Percentiles rank a stretch among this genome's conserved stretches.
These are phyloP conservation scores for Lachnellula willkommii DNA, from an alignment of 2,329 filamentous ascomycete species.

Conservation along the genomic window DNA sequence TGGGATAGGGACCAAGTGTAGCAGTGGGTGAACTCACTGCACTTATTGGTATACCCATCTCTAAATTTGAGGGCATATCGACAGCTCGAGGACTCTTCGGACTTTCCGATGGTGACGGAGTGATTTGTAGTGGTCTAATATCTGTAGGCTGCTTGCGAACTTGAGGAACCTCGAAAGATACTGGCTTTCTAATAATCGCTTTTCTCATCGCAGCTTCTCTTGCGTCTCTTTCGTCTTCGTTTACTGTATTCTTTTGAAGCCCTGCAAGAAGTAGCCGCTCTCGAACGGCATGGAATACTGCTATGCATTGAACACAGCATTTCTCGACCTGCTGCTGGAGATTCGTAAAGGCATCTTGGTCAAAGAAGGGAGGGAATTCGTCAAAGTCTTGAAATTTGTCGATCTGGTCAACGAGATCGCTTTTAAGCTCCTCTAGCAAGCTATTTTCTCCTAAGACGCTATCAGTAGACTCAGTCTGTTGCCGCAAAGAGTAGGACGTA, in stretches of 20 bases:
- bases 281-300: conserved; percentile 22
- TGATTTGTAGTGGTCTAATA: too few species aligned
- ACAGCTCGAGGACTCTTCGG: too few species aligned
- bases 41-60: too few species aligned
- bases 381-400: conserved; percentile 26
- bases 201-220: too few species aligned
- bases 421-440: conserved; percentile 26
- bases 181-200: too few species aligned
- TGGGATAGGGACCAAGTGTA: too few species aligned
- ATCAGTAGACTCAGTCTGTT: not conserved
- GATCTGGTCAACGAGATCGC: conserved; percentile 26
- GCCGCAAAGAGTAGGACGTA: conserved; percentile 10
- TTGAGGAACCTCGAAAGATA: too few species aligned
- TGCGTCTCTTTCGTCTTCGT: conserved; percentile 5
- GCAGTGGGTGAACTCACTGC: too few species aligned
- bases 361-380: conserved; percentile 24
- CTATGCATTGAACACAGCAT: conserved; percentile 22
- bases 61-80: too few species aligned
- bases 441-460: conserved; percentile 16
- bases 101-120: too few species aligned
- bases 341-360: conserved; percentile 17
- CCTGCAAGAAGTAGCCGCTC: conserved; percentile 12
- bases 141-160: too few species aligned
- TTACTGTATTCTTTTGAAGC: conserved; percentile 32
- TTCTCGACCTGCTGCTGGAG: conserved; percentile 23